A percentile compares a stretch with the other conserved stretches of the same genome.
These are phyloP conservation scores for Euphorbia schlechtendalii DNA, from an alignment of 441 rosid genomes.

Conservation along the genomic window DNA sequence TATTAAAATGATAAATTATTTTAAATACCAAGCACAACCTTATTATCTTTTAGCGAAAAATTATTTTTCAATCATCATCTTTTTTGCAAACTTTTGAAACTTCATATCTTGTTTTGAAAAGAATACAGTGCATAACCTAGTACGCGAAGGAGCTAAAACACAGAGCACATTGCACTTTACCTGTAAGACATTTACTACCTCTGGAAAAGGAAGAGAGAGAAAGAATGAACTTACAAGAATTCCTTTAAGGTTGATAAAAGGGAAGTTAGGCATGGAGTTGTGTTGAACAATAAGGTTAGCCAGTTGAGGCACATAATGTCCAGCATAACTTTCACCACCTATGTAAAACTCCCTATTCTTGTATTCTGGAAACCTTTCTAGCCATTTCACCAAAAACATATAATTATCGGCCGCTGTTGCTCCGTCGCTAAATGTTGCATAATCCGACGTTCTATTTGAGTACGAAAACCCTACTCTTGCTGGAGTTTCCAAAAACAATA, in stretches of 20 bases:
- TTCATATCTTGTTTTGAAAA: too few relatives aligned
- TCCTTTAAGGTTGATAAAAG: conserved; percentile 72
- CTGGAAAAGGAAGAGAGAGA: not conserved
- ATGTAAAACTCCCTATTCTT: conserved; percentile 62
- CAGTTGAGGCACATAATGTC: conserved; percentile 83
- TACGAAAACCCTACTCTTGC: conserved; percentile 92
- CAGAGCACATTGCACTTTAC: too few relatives aligned
- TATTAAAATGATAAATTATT: too few relatives aligned
- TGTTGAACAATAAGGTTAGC: conserved; percentile 56
- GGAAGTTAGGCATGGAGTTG: conserved; percentile 33
- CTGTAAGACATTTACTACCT: too few relatives aligned
- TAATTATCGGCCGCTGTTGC: conserved; percentile 58
- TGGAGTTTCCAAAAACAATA: conserved; percentile 76
- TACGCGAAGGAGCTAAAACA: too few relatives aligned
- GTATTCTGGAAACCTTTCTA: conserved; percentile 78
- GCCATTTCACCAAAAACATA: conserved; percentile 65
- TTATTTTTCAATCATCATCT: too few relatives aligned
- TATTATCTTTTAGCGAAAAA: too few relatives aligned
- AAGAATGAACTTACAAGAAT: conserved; percentile 42
- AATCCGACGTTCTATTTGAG: conserved; percentile 58
- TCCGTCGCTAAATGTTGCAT: conserved; percentile 41
- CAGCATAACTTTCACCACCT: conserved; percentile 88
- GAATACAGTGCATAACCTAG: too few relatives aligned
- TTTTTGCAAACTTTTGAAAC: too few relatives aligned
- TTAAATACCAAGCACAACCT: too few relatives aligned